Conservation (phyloP, 2,329 filamentous ascomycete species). For the Neobulgaria alba region DNA sequence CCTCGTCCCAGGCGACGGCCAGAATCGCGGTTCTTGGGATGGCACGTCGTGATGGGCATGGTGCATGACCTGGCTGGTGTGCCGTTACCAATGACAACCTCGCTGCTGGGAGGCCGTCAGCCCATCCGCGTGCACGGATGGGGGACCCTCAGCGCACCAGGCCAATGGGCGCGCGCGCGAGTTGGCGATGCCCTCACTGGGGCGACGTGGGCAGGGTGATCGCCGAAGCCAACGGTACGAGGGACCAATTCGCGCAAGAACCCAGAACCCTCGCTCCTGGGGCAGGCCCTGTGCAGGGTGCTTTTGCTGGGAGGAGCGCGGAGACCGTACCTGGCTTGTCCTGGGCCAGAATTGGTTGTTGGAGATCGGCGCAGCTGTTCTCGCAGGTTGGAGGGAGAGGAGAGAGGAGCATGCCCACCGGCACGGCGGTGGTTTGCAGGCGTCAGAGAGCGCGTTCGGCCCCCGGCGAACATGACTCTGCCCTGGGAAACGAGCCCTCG, state of each 20-base stretch:
- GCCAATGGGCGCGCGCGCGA: too few species aligned
- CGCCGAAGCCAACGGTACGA: neutral
- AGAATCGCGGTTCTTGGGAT: constrained; percentile 3
- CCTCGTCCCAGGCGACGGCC: too few species aligned
- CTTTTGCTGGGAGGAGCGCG: neutral
- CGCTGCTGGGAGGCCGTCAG: too few species aligned
- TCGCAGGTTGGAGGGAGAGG: neutral
- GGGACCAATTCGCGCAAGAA: neutral
- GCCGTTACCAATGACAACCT: too few species aligned
- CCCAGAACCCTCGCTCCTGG: neutral
- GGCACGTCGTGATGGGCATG: too few species aligned
- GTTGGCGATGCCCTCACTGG: too few species aligned
- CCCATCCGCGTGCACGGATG: too few species aligned
- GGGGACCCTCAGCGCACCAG: too few species aligned
- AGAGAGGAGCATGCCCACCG: neutral
- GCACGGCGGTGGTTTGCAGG: neutral
- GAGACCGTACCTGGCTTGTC: constrained; percentile 7
- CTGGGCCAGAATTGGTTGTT: neutral
- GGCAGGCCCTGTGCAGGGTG: neutral
- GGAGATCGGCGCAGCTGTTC: neutral
- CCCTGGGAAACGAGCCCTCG: neutral
- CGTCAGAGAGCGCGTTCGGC: neutral
- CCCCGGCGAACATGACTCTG: too few species aligned
- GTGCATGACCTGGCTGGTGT: too few species aligned
- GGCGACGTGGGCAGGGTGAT: too few species aligned